These are phyloP conservation scores for Inonotus obliquus DNA, from an alignment of 1,284 basidiomycete genomes.

Conservation along the genomic window DNA sequence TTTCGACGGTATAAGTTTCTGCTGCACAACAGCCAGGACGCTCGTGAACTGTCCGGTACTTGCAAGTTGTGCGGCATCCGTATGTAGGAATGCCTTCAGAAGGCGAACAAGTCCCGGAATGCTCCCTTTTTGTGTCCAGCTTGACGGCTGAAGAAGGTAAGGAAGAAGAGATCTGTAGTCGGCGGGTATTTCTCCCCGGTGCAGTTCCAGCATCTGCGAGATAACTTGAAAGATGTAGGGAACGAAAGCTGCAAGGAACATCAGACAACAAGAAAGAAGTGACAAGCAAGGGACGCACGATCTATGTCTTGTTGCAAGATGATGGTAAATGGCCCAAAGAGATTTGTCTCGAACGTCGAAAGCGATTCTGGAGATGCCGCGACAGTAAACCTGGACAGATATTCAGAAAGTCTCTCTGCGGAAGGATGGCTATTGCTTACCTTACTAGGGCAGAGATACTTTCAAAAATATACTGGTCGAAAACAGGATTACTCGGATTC, in stretches of 20 bases:
- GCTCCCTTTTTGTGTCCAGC: constrained; percentile 96
- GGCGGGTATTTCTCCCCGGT: constrained; percentile 61
- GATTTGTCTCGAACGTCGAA: constrained; percentile 70
- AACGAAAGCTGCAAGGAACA: constrained; percentile 71
- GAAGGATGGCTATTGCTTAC: constrained; percentile 34
- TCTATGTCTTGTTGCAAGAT: constrained; percentile 92
- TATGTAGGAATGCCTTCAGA: constrained; percentile 78
- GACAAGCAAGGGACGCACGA: constrained; percentile 46
- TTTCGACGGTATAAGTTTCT: constrained; percentile 83
- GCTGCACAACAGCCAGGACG: constrained; percentile 89
- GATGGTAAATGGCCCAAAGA: constrained; percentile 87
- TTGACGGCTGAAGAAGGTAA: constrained; percentile 79
- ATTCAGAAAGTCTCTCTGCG: constrained; percentile 1
- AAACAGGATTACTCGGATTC: constrained; percentile 96
- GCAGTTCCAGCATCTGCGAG: constrained; percentile 91
- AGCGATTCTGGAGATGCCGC: constrained; percentile 64
- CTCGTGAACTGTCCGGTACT: constrained; percentile 70
- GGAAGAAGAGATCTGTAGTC: constrained; percentile 80
- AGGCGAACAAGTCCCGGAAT: constrained; percentile 91
- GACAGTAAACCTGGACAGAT: constrained; percentile 65
- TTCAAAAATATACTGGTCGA: constrained; percentile 98
- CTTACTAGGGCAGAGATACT: constrained; percentile 88
- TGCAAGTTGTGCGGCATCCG: constrained; percentile 71
- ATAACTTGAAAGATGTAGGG: constrained; percentile 98
- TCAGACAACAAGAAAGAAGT: not conserved